Evolutionary conservation across 768 basidiomycete genomes (phyloP), one percentile per base, ranked within the genome.

Genomic region (Leucogyrophana mollusca): DNA sequence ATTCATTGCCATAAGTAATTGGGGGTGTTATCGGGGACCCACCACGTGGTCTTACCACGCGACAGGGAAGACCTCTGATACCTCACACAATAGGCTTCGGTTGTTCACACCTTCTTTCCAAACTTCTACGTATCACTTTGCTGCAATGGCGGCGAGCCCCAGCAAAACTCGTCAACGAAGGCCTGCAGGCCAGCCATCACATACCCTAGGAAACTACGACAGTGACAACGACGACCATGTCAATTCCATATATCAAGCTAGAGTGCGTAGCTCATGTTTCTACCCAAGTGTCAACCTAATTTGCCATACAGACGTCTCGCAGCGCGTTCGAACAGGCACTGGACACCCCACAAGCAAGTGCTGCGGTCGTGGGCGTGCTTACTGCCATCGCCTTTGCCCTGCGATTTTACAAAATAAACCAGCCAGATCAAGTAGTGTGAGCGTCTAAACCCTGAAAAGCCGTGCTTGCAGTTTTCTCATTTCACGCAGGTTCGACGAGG

Each of bases 361-460:
- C 74, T 49, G 66, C 76, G 21, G 73, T 85, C n/a, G 79, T 87
- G 35, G 73, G 71, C 36, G 57, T 75, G 13, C 73, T 91, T 35
- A 93, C 91, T 16, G 73, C 79, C 3, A 64, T 91, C 40, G 88
- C 92, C 17, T 90, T 94, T 63, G 83, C 82, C 16, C 61, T 93
- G 51, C 84, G 94, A 25, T 94, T 94, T 71, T 95, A 90, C 77
- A 91, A 94, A 73, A 91, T 95, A 63, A 90, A 86, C 61, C 85
- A 90, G 62, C 94, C 93, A 35, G 90, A 94, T 74, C 88, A 93
- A 72, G 92, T 94, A 51, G 92, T 94, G 90, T 93, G 68, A 62
- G 90, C 77, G 24, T 35, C 33, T 33, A 24, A 35, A 40, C 30
- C 14, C 33, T 40, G 22, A n/a, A 34, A 40, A 27, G 48, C 27